Evolutionary conservation across 73 alveolate species (phyloP), one percentile per base, ranked within the genome.

Genomic region (Paramecium biaurelia): DNA sequence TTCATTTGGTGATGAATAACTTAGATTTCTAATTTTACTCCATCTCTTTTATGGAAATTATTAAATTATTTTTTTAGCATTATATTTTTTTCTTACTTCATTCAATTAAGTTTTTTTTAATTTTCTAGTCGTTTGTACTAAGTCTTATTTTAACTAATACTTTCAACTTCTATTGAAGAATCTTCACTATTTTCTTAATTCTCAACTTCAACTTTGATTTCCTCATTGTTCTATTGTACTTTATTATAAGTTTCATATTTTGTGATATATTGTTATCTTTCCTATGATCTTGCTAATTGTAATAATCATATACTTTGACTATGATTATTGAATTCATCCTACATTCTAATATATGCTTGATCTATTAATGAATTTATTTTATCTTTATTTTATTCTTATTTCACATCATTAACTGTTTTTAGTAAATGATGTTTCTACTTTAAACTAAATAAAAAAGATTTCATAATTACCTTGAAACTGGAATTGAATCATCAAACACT

Each of bases 261-360:
- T 11, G 41, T 30, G 0, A 63, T 63, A 63, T 63, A 63, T 24
- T 63, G 45, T 9, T 63, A 63, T 63, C 84, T 63, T 34, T 63
- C 84, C 84, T 63, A 63, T 63, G 84, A 63, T 63, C 84, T 63
- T 30, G 45, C 84, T 63, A 63, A 63, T 30, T 63, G 45, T 30
- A 63, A 14, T 26, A 26, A 63, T 63, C 23, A 26, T 12, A 30
- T 63, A 63, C 84, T 63, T 63, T 63, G 45, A 12, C 49, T 30
- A 30, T 63, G 45, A 63, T 63, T 63, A n/a, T 63, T 63, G 21
- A 72, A 37, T 34, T 72, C 56, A n/a, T 72, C 86, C 28, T 72
- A 15, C 58, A 72, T 72, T 37, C 58, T 72, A 30, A 35, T 8
- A 37, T 72, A 72, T 0, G 86, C 86, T 37, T 72, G 7, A 32